A percentile compares a stretch with the other conserved stretches of the same genome.
phyloP scores from a whole-genome alignment of 106 monocot species.

The Vanilla planifolia region DNA sequence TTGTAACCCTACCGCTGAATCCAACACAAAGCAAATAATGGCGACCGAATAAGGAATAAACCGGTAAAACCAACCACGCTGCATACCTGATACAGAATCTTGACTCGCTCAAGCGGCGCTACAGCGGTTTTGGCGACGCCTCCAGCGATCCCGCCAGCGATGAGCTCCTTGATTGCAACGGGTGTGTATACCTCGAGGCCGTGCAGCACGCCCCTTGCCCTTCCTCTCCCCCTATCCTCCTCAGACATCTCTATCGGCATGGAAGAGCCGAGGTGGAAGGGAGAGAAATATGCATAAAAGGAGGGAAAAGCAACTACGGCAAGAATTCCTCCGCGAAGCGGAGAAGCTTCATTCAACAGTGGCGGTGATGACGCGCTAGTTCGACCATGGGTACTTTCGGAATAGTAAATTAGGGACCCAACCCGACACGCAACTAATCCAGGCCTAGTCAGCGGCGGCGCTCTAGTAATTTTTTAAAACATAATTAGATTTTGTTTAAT shows the following conservation, averaged over 20 bases:
- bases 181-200: conserved; percentile 42
- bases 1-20: neutral
- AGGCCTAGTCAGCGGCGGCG: no score
- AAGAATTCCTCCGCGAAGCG: neutral
- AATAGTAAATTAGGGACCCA: no score
- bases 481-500: no score
- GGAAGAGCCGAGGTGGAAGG: neutral
- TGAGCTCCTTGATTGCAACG: conserved; percentile 59
- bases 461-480: no score
- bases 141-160: conserved; percentile 85
- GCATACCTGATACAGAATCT: conserved; percentile 58
- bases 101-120: conserved; percentile 88
- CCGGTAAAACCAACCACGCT: neutral
- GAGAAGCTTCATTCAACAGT: neutral
- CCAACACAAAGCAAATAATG: neutral
- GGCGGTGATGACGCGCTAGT: no score
- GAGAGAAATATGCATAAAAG: neutral
- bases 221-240: neutral
- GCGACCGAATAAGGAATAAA: neutral
- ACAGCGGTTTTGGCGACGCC: conserved; percentile 91
- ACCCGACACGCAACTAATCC: no score
- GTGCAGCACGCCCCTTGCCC: conserved; percentile 5
- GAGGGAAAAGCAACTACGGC: conserved; percentile 2
- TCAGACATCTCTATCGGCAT: neutral
- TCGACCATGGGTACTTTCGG: no score